Conservation (phyloP, 176 grass and related monocot species). For the Zoysia japonica region DNA sequence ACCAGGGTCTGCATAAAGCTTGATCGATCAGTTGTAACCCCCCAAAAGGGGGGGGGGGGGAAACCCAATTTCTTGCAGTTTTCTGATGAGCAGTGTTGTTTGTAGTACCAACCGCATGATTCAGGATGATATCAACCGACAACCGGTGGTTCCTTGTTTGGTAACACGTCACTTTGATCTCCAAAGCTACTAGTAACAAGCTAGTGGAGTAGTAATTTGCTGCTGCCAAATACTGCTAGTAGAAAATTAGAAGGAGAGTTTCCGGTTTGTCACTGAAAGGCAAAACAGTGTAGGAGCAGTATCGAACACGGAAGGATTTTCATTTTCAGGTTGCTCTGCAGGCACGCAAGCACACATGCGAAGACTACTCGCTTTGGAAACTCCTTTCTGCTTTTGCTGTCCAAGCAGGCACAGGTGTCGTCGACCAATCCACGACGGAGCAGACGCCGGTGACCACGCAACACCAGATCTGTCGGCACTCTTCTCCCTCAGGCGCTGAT, state of each 20-base stretch:
- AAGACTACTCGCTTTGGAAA: background rate
- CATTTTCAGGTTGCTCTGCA: slow-evolving; percentile 21
- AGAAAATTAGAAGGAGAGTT: background rate
- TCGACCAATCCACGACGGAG: too few species aligned
- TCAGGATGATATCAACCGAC: background rate
- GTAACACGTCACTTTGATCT: slow-evolving; percentile 32
- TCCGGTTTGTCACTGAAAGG: background rate
- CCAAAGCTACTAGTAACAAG: background rate
- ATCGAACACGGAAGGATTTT: too few species aligned
- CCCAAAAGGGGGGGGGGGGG: too few species aligned
- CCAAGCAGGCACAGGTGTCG: background rate
- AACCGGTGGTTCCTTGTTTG: slow-evolving; percentile 27
- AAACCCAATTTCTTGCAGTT: too few species aligned
- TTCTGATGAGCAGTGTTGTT: background rate
- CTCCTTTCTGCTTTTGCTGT: background rate
- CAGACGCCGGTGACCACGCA: background rate
- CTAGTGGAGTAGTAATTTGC: background rate
- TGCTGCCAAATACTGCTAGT: background rate
- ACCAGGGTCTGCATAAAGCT: too few species aligned
- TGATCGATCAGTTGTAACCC: too few species aligned
- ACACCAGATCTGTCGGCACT: slow-evolving; percentile 13
- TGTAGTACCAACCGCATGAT: slow-evolving; percentile 26
- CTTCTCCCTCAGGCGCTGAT: slow-evolving; percentile 18
- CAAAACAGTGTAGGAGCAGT: too few species aligned
- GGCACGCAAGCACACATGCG: slow-evolving; percentile 39